Conservation (phyloP, 2,329 filamentous ascomycete species). For the Aspergillus quadricinctus region DNA sequence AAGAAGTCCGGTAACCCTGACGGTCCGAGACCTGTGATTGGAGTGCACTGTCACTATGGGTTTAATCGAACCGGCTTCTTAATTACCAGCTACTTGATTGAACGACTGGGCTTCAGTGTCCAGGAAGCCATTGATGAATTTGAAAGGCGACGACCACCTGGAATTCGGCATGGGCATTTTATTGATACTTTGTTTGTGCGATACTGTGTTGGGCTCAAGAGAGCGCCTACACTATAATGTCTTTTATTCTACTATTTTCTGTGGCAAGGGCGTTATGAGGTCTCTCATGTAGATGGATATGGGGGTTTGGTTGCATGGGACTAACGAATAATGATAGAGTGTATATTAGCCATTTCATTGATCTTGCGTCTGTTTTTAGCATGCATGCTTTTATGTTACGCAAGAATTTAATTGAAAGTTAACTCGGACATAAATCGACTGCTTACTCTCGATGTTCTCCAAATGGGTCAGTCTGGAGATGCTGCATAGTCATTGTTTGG, state of each 20-base stretch:
- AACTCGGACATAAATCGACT: neutral
- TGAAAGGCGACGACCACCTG: constrained; percentile 65
- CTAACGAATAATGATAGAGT: constrained; percentile 23
- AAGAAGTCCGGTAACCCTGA: constrained; percentile 41
- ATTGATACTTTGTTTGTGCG: constrained; percentile 76
- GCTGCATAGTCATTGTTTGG: neutral
- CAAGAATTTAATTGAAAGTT: neutral
- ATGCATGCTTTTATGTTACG: neutral
- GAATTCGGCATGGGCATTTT: constrained; percentile 87
- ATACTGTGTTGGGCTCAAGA: constrained; percentile 57
- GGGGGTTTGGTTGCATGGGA: constrained; percentile 3
- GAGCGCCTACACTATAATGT: constrained; percentile 35
- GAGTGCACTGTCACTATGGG: constrained; percentile 92
- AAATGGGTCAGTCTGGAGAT: neutral
- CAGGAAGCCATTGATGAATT: constrained; percentile 78
- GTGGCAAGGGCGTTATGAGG: constrained; percentile 12
- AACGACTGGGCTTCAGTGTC: constrained; percentile 66
- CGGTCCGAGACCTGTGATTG: constrained; percentile 52
- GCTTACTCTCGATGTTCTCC: neutral
- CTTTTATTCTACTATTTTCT: constrained; percentile 4
- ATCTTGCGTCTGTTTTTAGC: neutral
- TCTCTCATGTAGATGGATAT: constrained; percentile 1
- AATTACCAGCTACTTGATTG: constrained; percentile 84
- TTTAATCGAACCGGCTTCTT: constrained; percentile 94
- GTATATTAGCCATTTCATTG: constrained; percentile 9